These are phyloP conservation scores for Fusarium aywerte DNA, from an alignment of 2,329 filamentous ascomycete genomes.

Conservation along the genomic window DNA sequence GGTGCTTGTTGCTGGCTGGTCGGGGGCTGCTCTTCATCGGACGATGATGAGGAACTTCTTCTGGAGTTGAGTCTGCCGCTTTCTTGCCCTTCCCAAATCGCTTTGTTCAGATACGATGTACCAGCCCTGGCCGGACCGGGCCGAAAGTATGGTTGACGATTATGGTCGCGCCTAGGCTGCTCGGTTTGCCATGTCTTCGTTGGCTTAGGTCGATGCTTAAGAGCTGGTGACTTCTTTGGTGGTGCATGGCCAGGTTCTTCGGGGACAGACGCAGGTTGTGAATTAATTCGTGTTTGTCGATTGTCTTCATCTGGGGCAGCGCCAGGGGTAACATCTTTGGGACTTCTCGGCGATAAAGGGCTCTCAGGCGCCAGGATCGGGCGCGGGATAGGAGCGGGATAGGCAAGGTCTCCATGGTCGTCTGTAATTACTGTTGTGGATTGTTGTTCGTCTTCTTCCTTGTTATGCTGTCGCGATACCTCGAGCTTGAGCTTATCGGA, in stretches of 20 bases:
- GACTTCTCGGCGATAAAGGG: constrained; percentile 19
- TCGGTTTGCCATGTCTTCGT: constrained; percentile 40
- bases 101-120: constrained; percentile 38
- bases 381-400: constrained; percentile 25
- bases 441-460: constrained; percentile 2
- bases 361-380: constrained; percentile 29
- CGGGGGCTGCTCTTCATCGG: constrained; percentile 17
- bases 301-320: neutral
- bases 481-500: constrained; percentile 21
- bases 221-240: constrained; percentile 5
- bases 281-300: constrained; percentile 2
- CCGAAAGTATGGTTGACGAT: constrained; percentile 25
- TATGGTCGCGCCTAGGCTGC: constrained; percentile 22
- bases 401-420: constrained; percentile 26
- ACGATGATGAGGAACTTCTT: constrained; percentile 27
- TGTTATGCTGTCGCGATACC: constrained; percentile 20
- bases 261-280: constrained; percentile 10
- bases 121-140: constrained; percentile 36
- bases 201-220: constrained; percentile 28
- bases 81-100: constrained; percentile 33
- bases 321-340: neutral
- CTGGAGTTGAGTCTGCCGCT: constrained; percentile 9
- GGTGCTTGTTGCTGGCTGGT: neutral
- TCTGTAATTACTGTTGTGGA: constrained; percentile 23
- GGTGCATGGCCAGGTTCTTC: neutral